A percentile compares a stretch with the other conserved stretches of the same genome.
Conservation (phyloP, 2,329 filamentous ascomycete species). For the Myrmaecium sp. region DNA sequence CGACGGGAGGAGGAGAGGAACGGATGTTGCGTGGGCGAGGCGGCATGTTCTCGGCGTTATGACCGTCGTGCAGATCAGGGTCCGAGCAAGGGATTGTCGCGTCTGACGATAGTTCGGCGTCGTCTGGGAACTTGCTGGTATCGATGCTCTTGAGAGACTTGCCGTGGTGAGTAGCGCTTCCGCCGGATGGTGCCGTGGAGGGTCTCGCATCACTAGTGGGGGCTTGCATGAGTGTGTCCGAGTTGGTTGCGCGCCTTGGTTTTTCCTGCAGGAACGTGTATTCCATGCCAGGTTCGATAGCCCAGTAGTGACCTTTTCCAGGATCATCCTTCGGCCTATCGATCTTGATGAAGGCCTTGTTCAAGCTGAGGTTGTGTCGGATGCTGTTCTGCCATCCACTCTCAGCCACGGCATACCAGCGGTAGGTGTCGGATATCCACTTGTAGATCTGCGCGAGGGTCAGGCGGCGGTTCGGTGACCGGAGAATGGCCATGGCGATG, state of each 20-base stretch:
- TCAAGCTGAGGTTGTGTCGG: constrained; percentile 88
- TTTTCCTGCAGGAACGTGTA: constrained; percentile 81
- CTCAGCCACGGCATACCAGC: constrained; percentile 65
- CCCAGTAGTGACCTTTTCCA: constrained; percentile 96
- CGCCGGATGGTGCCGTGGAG: constrained; percentile 19
- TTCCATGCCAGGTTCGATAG: constrained; percentile 80
- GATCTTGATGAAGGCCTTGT: constrained; percentile 92
- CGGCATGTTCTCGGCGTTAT: constrained; percentile 24
- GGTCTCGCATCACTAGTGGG: constrained; percentile 19
- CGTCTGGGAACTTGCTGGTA: constrained; percentile 33
- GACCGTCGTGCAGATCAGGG: constrained; percentile 30
- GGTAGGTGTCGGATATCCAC: constrained; percentile 94
- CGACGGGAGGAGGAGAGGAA: constrained; percentile 52
- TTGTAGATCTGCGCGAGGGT: constrained; percentile 96
- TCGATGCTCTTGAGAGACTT: constrained; percentile 24
- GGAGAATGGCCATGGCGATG: constrained; percentile 92
- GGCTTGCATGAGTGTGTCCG: constrained; percentile 17
- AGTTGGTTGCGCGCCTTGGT: constrained; percentile 38
- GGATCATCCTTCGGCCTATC: constrained; percentile 93
- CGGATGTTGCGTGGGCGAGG: constrained; percentile 31
- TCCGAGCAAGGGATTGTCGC: constrained; percentile 35
- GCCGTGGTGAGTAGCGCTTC: constrained; percentile 11
- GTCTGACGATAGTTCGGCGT: constrained; percentile 33
- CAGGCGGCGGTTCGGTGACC: constrained; percentile 64
- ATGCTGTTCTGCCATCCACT: constrained; percentile 99